Evolutionary conservation across 257 asterid genomes (phyloP).

Genomic region (Scutellaria galericulata): DNA sequence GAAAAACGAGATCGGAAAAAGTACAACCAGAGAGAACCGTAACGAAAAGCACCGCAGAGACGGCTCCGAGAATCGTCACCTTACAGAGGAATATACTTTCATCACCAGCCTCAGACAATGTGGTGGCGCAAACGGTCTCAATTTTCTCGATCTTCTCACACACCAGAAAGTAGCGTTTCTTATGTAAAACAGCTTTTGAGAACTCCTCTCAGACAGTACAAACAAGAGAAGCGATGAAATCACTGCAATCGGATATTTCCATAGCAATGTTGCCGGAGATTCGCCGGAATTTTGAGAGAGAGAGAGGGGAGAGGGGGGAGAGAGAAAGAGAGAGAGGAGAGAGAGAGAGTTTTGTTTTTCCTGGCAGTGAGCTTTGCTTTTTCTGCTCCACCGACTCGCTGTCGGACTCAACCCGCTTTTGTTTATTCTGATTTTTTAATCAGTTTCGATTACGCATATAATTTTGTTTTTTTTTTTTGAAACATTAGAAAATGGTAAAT

Average conservation of each 20-base stretch:
- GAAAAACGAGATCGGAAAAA: constrained; percentile 61
- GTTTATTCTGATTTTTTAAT: constrained; percentile 61
- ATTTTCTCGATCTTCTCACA: constrained; percentile 1
- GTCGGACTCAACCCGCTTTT: constrained; percentile 64
- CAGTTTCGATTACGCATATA: constrained; percentile 65
- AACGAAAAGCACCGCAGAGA: constrained; percentile 32
- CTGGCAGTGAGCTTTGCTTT: constrained; percentile 28
- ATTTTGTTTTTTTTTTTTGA: background rate
- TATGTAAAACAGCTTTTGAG: constrained; percentile 14
- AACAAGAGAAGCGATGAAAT: background rate
- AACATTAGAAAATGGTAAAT: constrained; percentile 29
- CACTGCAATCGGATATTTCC: constrained; percentile 33
- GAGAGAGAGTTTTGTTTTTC: constrained; percentile 21
- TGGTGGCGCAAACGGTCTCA: constrained; percentile 14
- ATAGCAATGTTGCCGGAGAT: constrained; percentile 47
- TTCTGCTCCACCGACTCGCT: constrained; percentile 61
- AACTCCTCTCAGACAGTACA: constrained; percentile 7
- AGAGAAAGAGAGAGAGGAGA: constrained; percentile 29
- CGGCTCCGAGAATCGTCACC: constrained; percentile 27
- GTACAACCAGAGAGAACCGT: constrained; percentile 36
- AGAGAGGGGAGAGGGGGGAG: constrained; percentile 31
- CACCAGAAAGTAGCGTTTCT: constrained; percentile 19
- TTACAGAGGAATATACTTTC: constrained; percentile 12
- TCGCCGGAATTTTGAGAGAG: constrained; percentile 36
- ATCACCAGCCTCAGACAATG: constrained; percentile 36